Evolutionary conservation across 192 early-diverging fungal species (phyloP), one percentile per base, ranked within the genome.

Genomic region (Dissophora ornata): DNA sequence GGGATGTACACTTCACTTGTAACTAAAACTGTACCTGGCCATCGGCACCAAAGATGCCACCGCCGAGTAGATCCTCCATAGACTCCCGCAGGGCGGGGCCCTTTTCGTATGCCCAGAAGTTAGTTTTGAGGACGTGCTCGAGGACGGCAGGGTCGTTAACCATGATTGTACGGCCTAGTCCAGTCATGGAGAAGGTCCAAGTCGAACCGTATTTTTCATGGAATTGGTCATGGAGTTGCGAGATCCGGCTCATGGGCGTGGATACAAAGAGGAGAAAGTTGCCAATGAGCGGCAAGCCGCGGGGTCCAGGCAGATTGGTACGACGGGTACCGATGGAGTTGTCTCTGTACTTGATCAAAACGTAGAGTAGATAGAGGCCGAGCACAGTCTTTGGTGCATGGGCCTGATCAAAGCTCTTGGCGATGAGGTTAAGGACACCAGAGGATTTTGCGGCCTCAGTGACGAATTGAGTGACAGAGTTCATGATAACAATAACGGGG

Each of bases 111-210:
- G 67, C 63, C 33, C 63, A 63, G 41, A 70, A 70, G 58, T 70
- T 67, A 1, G 60, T 78, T 40, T 79, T 79, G 4, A 79, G 49
- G n/a, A 79, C 56, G 18, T 79, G 60, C 18, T 79, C 77, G 19
- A 79, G 24, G 11, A 18, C 22, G 22, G 32, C 62, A 8, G 77
- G 68, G 30, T 68, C 46, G 53, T 70, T 79, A 25, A 70, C 57
- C 52, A 70, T 54, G 26, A 79, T 61, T 15, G 40, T 22, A 8
- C 77, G 45, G 28, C 67, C 73, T 0, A 62, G 0, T 4, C 54
- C 54, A 5, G 62, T 41, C 18, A 79, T 26, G 4, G 62, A 56
- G 55, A 38, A 40, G 3, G 77, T 70, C 47, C 77, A 70, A 18
- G 56, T 57, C 15, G 49, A 54, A 32, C 51, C 58, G 34, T 69